A percentile compares a stretch with the other conserved stretches of the same genome.
Conservation (phyloP, 345 rosid species). For the Boechera retrofracta region DNA sequence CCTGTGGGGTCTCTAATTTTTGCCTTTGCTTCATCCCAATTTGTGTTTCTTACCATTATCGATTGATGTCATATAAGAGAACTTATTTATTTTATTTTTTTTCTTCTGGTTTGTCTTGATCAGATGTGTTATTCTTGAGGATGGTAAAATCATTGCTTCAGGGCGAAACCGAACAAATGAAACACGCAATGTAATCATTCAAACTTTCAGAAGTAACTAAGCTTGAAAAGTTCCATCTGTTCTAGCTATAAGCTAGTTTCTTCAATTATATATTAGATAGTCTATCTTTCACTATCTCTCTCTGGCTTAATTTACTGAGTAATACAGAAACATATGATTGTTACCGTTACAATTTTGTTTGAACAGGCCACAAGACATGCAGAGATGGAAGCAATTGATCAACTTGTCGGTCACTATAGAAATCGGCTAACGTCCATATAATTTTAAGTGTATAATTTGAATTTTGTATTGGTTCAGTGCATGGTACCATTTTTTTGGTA, state of each 20-base stretch:
- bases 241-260: background rate
- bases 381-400: constrained; percentile 91
- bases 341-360: constrained; percentile 6
- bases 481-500: too few species aligned
- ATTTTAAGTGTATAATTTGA: too few species aligned
- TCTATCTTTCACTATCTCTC: background rate
- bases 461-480: too few species aligned
- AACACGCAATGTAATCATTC: constrained; percentile 57
- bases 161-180: constrained; percentile 69
- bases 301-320: background rate
- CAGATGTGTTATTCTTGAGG: constrained; percentile 66
- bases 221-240: background rate
- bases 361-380: constrained; percentile 87
- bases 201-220: background rate
- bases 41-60: too few species aligned
- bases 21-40: too few species aligned
- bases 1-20: too few species aligned
- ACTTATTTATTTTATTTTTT: background rate
- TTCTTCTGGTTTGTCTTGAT: constrained; percentile 25
- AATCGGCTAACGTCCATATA: too few species aligned
- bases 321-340: background rate
- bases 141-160: constrained; percentile 60
- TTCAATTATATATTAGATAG: background rate
- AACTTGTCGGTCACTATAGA: constrained; percentile 48
- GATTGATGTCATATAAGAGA: too few species aligned